Base-by-base conservation (phyloP, 306 rosid species). In the Parietaria judaica region DNA sequence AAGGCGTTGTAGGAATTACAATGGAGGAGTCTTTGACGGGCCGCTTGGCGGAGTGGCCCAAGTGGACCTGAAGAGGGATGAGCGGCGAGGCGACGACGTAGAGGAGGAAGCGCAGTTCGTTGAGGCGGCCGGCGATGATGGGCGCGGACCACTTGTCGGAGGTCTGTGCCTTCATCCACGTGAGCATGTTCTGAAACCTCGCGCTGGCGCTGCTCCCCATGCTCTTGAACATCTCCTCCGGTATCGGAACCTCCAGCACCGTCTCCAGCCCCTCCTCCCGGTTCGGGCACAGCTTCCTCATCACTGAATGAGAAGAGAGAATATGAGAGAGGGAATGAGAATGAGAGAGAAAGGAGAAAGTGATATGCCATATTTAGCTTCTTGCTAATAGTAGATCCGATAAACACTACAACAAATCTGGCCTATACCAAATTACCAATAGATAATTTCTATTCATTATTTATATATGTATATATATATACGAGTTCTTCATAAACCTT, bases 11-110 rank as follows among this genome's bases (percentile, higher is more conserved):
- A 23, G 31, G 31, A 23, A 23, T 70, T 86, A 88, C 98, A 48
- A 92, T 92, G 72, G 98, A 85, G 66, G 76, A 62, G 63, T 92
- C 98, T 80, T 82, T 67, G 69, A 89, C 84, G 0, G 87, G 92
- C n/a, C 97, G 97, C 59, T 82, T 85, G 62, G 84, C 60, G 23
- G 95, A 78, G 61, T 80, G 84, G 41, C 95, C 95, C 37, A 89
- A 51, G 41, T 88, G 98, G 54, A 92, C 95, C 72, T 92, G 98
- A 67, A 92, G 95, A 65, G 98, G 98, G 46, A 92, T 81, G 7
- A 92, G 85, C 38, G 98, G 98, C 6, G 98, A 92, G n/a, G 95
- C 96, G 17, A 88, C 98, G 56, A 92, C 95, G 78, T 82, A 88
- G 58, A 92, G 95, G 15, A 88, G 76, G 56, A 92, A 86, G 0